phyloP scores from a whole-genome alignment of 2,329 filamentous ascomycete species.

The Tolypocladium album region DNA sequence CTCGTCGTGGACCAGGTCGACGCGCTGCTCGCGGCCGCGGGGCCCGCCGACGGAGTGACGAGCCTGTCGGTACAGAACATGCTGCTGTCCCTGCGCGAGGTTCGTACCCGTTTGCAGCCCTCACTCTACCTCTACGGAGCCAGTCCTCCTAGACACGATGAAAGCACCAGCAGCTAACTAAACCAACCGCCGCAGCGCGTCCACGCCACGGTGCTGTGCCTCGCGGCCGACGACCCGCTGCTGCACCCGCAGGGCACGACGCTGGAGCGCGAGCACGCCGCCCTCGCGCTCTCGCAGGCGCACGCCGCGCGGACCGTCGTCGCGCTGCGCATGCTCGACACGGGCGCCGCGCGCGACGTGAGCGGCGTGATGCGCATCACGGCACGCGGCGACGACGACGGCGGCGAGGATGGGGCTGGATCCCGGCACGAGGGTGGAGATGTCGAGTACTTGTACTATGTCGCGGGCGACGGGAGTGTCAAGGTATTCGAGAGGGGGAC shows the following conservation, averaged over 20 bases:
- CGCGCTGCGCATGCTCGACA: slow-evolving; percentile 67
- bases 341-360: slow-evolving; percentile 80
- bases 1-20: slow-evolving; percentile 58
- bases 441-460: slow-evolving; percentile 70
- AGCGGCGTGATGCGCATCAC: slow-evolving; percentile 78
- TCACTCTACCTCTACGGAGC: not conserved
- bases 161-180: not conserved
- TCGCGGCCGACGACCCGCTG: slow-evolving; percentile 66
- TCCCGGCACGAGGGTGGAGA: slow-evolving; percentile 19
- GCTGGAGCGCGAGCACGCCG: slow-evolving; percentile 59
- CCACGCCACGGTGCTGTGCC: slow-evolving; percentile 54
- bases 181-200: slow-evolving; percentile 33
- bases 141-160: not conserved
- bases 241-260: slow-evolving; percentile 49
- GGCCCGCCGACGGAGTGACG: slow-evolving; percentile 23
- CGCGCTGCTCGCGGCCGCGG: slow-evolving; percentile 49
- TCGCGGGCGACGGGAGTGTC: slow-evolving; percentile 68
- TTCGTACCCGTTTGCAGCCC: slow-evolving; percentile 25
- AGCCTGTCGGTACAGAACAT: slow-evolving; percentile 40
- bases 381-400: slow-evolving; percentile 29
- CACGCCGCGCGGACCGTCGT: slow-evolving; percentile 65
- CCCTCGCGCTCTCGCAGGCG: slow-evolving; percentile 60
- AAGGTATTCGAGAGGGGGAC: slow-evolving; percentile 73
- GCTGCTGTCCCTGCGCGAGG: slow-evolving; percentile 51
- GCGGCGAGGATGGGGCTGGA: slow-evolving; percentile 9